These are phyloP conservation scores for Jaenimonas drosophilae DNA, from an alignment of 208 protist species.

Conservation along the genomic window DNA sequence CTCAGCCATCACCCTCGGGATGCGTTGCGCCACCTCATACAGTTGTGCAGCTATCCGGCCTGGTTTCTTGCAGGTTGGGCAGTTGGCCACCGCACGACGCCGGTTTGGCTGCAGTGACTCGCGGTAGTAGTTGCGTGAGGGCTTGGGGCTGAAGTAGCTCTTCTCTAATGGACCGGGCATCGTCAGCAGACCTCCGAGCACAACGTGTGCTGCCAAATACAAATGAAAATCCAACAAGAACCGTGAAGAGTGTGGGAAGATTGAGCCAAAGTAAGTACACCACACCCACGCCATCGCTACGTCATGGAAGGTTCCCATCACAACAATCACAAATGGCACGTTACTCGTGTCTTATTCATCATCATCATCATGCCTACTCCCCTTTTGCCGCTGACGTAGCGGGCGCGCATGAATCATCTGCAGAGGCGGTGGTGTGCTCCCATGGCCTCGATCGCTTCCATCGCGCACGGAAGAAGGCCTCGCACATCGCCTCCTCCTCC, in stretches of 20 bases:
- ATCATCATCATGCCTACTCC: background rate
- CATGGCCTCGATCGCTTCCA: conserved; percentile 30
- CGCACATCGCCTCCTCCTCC: conserved; percentile 16
- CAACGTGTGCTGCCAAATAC: too few species aligned
- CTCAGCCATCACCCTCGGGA: conserved; percentile 8
- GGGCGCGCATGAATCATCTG: too few species aligned
- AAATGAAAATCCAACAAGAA: too few species aligned
- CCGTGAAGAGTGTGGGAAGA: too few species aligned
- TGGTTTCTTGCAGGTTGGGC: conserved; percentile 34
- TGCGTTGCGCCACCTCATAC: conserved; percentile 57
- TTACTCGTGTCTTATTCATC: background rate
- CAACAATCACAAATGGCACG: too few species aligned
- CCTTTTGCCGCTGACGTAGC: background rate
- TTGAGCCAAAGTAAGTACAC: too few species aligned
- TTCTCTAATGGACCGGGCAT: too few species aligned
- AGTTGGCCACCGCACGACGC: conserved; percentile 19
- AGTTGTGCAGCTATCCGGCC: conserved; percentile 34
- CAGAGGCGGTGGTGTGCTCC: conserved; percentile 12
- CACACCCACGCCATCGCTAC: too few species aligned
- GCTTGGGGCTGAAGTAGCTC: too few species aligned
- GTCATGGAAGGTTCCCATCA: too few species aligned
- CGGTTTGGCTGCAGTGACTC: too few species aligned
- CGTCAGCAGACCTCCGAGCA: too few species aligned
- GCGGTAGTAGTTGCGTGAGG: conserved; percentile 47
- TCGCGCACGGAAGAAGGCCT: conserved; percentile 21